Evolutionary conservation across 2,329 filamentous ascomycete genomes (phyloP).

Genomic region (Tolypocladium inflatum): DNA sequence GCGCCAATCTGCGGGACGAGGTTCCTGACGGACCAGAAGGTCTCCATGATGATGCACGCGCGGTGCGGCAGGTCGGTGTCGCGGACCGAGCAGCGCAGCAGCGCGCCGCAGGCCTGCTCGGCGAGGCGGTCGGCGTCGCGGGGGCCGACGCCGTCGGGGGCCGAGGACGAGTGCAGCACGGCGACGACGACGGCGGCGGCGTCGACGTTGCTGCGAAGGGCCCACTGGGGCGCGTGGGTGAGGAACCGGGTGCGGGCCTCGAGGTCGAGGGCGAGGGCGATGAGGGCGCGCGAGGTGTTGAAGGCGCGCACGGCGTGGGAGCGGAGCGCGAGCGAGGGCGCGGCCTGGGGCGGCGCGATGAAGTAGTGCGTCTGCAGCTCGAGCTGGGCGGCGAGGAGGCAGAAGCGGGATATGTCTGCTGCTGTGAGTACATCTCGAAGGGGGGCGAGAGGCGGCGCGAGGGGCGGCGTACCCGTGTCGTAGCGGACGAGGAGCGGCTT

Average conservation of each 20-base stretch:
- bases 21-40: conserved; percentile 34
- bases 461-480: conserved; percentile 30
- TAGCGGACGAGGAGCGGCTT: conserved; percentile 34
- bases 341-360: conserved; percentile 27
- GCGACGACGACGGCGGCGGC: conserved; percentile 36
- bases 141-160: conserved; percentile 4
- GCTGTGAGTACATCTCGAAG: background rate
- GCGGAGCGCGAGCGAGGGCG: conserved; percentile 26
- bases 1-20: conserved; percentile 28
- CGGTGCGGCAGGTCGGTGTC: conserved; percentile 40
- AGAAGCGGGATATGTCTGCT: conserved; percentile 38
- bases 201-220: conserved; percentile 36
- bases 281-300: conserved; percentile 35
- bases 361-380: conserved; percentile 46
- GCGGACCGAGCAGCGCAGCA: conserved; percentile 33
- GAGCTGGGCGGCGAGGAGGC: conserved; percentile 37
- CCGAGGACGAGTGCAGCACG: conserved; percentile 34
- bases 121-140: conserved; percentile 20
- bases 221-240: conserved; percentile 38
- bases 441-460: background rate
- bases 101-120: conserved; percentile 21
- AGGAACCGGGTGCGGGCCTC: conserved; percentile 31
- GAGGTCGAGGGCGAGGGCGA: conserved; percentile 32
- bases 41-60: conserved; percentile 35
- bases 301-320: conserved; percentile 36